A percentile compares a stretch with the other conserved stretches of the same genome.
These are phyloP conservation scores for Cercospora sp. DNA, from an alignment of 2,329 filamentous ascomycete genomes.

Conservation along the genomic window DNA sequence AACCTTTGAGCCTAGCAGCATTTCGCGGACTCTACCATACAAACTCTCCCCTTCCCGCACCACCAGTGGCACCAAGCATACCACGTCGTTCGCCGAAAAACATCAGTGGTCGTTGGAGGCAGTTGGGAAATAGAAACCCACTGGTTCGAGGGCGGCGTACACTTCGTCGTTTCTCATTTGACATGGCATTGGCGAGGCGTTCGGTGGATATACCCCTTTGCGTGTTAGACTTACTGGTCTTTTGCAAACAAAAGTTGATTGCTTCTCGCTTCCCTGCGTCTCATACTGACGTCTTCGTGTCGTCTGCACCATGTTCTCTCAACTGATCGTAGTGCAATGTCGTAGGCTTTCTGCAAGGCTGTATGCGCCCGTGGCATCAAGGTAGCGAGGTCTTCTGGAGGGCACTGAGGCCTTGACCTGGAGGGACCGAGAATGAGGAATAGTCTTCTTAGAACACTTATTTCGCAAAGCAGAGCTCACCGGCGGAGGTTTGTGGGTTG, in stretches of 20 bases:
- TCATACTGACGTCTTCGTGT: neutral
- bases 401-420: neutral
- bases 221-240: neutral
- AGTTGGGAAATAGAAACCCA: neutral
- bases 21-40: neutral
- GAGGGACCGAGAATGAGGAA: neutral
- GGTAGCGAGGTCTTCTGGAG: neutral
- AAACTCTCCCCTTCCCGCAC: neutral
- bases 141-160: neutral
- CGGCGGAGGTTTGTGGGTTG: too few relatives aligned
- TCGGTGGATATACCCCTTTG: neutral
- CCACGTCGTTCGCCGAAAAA: neutral
- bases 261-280: neutral
- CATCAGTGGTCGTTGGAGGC: neutral
- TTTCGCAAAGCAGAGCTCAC: neutral
- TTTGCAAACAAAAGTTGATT: neutral
- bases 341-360: too few relatives aligned
- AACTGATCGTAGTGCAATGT: too few relatives aligned
- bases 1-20: neutral
- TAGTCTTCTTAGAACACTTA: neutral
- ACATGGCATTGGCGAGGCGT: neutral
- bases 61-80: neutral
- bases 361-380: too few relatives aligned
- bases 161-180: neutral
- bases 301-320: too few relatives aligned